phyloP scores from a whole-genome alignment of 73 alveolate species.

The Paramecium pentaurelia region DNA sequence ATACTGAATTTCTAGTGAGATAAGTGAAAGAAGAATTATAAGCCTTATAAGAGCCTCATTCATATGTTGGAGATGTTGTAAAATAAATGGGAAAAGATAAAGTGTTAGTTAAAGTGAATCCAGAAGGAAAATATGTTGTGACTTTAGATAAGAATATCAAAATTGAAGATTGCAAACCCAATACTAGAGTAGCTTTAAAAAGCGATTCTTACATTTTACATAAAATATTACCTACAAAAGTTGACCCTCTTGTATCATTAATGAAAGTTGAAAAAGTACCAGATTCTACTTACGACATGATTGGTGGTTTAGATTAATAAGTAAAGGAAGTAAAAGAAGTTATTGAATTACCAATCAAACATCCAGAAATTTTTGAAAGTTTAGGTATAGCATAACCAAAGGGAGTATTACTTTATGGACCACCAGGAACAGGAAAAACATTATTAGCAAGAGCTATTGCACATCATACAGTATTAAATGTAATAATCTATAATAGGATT shows the following conservation, averaged over 20 bases:
- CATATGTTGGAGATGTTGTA: constrained; percentile 97
- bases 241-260: constrained; percentile 98
- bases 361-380: constrained; percentile 98
- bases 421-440: constrained; percentile 99
- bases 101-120: constrained; percentile 74
- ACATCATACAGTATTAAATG: constrained; percentile 92
- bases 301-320: constrained; percentile 84
- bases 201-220: constrained; percentile 94
- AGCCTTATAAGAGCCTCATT: constrained; percentile 92
- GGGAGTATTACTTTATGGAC: constrained; percentile 95
- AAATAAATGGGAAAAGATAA: constrained; percentile 89
- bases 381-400: constrained; percentile 99
- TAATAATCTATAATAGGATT: constrained; percentile 34
- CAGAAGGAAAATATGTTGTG: constrained; percentile 99
- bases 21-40: constrained; percentile 91
- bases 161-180: constrained; percentile 84
- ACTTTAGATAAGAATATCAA: constrained; percentile 93
- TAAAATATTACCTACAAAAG: constrained; percentile 96
- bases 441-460: constrained; percentile 99
- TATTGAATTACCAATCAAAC: constrained; percentile 98
- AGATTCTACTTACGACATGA: constrained; percentile 98
- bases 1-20: constrained; percentile 54
- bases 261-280: constrained; percentile 99
- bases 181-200: constrained; percentile 88
- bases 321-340: constrained; percentile 96